Evolutionary conservation across 495 filamentous ascomycete genomes (phyloP).

Genomic region (Rostrohypoxylon terebratum): DNA sequence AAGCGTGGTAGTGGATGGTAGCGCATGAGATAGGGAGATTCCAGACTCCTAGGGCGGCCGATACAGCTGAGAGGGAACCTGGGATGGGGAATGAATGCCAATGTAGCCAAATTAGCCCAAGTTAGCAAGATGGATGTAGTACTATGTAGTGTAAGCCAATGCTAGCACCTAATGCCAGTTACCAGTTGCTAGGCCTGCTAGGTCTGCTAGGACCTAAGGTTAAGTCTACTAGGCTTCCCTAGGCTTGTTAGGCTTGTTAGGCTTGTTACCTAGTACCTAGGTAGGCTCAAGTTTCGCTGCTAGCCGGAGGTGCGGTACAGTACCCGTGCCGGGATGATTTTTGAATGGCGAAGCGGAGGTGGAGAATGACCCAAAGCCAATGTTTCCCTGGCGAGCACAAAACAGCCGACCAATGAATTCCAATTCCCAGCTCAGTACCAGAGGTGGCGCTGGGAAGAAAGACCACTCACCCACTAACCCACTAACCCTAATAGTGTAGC

Average conservation of each 20-base stretch:
- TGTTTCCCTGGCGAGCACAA: constrained; percentile 38
- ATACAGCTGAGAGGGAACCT: constrained; percentile 37
- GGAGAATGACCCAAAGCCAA: constrained; percentile 43
- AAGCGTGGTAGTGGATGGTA: constrained; percentile 40
- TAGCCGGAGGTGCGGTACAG: constrained; percentile 48
- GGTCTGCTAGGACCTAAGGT: background rate
- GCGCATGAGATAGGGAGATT: constrained; percentile 47
- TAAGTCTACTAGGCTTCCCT: constrained; percentile 13
- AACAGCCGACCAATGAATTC: constrained; percentile 42
- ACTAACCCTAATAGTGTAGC: constrained; percentile 24
- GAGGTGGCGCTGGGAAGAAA: constrained; percentile 35
- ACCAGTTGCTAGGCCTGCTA: background rate
- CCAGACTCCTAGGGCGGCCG: constrained; percentile 38
- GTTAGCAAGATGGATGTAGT: background rate
- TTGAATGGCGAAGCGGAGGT: constrained; percentile 47
- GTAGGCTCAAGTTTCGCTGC: constrained; percentile 16
- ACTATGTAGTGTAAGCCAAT: background rate
- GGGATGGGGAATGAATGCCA: constrained; percentile 12
- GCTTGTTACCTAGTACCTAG: background rate
- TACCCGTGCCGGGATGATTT: constrained; percentile 47
- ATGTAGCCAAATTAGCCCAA: constrained; percentile 3
- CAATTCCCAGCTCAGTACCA: constrained; percentile 23
- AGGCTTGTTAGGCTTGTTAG: constrained; percentile 11
- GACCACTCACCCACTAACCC: constrained; percentile 17
- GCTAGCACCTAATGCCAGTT: background rate